Evolutionary conservation across 345 rosid genomes (phyloP).

Genomic region (Hevea brasiliensis): DNA sequence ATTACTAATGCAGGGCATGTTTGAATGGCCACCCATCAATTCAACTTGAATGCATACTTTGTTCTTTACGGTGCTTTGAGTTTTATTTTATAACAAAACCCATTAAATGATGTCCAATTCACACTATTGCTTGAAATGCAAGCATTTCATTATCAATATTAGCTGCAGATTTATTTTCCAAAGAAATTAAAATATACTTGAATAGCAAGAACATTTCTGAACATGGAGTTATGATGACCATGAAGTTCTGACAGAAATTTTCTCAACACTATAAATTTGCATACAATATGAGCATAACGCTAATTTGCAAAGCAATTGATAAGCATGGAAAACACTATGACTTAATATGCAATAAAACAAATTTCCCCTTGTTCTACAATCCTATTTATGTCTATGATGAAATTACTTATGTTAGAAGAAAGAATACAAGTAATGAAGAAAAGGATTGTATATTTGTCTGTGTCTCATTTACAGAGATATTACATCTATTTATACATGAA

Average conservation of each 20-base stretch:
- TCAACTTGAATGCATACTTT: background rate
- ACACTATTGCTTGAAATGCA: background rate
- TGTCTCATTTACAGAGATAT: too few species aligned
- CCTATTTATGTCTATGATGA: too few species aligned
- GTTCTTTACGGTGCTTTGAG: background rate
- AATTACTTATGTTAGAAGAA: too few species aligned
- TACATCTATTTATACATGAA: too few species aligned
- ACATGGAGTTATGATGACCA: background rate
- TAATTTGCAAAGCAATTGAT: background rate
- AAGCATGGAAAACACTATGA: background rate
- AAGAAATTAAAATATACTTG: background rate
- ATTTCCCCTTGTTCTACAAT: too few species aligned
- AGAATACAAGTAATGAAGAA: too few species aligned
- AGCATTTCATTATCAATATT: background rate
- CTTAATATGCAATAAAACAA: background rate
- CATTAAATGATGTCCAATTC: background rate
- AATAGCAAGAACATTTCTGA: background rate
- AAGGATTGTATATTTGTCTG: too few species aligned
- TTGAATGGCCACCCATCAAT: background rate
- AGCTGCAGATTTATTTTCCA: background rate
- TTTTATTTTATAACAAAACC: background rate
- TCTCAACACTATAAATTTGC: background rate
- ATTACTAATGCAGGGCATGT: background rate
- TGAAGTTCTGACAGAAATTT: background rate
- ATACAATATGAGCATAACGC: background rate